These are phyloP conservation scores for Chionographis japonica DNA, from an alignment of 106 monocot species.

Conservation along the genomic window DNA sequence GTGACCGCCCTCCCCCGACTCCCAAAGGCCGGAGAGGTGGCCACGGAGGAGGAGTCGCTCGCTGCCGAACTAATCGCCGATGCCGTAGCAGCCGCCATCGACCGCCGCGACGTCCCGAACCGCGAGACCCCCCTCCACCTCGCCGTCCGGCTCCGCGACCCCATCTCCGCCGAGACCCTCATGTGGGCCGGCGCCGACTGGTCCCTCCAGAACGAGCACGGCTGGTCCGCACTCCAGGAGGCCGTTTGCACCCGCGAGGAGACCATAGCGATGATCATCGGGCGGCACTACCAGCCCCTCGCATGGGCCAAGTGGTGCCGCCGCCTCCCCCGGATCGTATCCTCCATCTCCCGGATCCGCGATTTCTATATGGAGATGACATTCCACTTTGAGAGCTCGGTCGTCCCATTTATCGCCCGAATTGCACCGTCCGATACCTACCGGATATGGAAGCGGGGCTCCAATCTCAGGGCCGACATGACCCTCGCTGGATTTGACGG, in stretches of 20 bases:
- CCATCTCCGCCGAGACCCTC: constrained; percentile 75
- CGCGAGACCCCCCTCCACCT: constrained; percentile 98
- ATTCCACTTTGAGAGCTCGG: constrained; percentile 98
- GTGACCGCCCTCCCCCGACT: constrained; percentile 69
- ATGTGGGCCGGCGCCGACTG: constrained; percentile 96
- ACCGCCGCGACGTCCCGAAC: constrained; percentile 84
- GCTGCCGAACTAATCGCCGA: constrained; percentile 65
- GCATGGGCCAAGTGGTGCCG: constrained; percentile 99
- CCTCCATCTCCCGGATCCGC: constrained; percentile 60
- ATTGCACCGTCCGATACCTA: constrained; percentile 95
- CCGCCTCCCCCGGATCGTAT: constrained; percentile 77
- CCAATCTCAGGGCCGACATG: constrained; percentile 88
- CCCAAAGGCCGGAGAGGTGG: constrained; percentile 78
- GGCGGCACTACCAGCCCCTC: constrained; percentile 90
- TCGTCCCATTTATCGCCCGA: constrained; percentile 88
- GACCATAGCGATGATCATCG: constrained; percentile 72
- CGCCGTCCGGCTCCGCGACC: constrained; percentile 82
- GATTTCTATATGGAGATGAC: constrained; percentile 99
- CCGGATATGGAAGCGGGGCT: constrained; percentile 90
- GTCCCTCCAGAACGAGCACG: constrained; percentile 95
- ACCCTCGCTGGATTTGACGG: constrained; percentile 96
- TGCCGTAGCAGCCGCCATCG: constrained; percentile 65
- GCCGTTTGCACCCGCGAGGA: constrained; percentile 87
- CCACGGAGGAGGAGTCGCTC: constrained; percentile 71
- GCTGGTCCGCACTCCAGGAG: constrained; percentile 96